These are phyloP conservation scores for Sedum album DNA, from an alignment of 164 flowering plant species.

Conservation along the genomic window DNA sequence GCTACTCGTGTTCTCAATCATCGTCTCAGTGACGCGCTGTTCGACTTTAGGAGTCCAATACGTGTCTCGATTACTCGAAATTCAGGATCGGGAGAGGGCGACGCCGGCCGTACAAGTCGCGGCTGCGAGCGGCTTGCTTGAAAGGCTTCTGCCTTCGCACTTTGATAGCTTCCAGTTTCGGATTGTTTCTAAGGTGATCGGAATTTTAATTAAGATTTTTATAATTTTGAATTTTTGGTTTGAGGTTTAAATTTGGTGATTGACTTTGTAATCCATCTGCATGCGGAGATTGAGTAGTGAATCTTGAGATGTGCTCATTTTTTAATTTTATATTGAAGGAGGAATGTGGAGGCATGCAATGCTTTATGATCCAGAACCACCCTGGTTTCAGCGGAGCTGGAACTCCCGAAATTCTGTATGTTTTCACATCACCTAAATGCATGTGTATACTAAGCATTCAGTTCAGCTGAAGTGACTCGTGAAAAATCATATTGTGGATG, in stretches of 20 bases:
- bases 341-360: conserved; percentile 55
- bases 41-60: conserved; percentile 41
- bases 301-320: not conserved
- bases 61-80: conserved; percentile 37
- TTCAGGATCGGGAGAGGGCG: conserved; percentile 56
- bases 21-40: conserved; percentile 14
- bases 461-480: not conserved
- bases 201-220: not conserved
- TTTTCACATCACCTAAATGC: not conserved
- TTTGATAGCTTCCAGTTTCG: conserved; percentile 44
- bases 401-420: conserved; percentile 58
- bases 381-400: conserved; percentile 24
- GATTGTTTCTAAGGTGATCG: conserved; percentile 45
- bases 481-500: no score
- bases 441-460: not conserved
- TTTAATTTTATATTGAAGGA: conserved; percentile 26
- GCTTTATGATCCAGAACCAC: conserved; percentile 52
- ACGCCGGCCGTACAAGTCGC: conserved; percentile 38
- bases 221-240: not conserved
- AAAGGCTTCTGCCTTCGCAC: conserved; percentile 55
- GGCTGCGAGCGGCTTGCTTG: conserved; percentile 46
- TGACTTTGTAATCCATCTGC: not conserved
- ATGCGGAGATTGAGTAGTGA: not conserved
- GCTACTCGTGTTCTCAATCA: conserved; percentile 19
- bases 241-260: not conserved